Conservation (phyloP, 805 yeast species). For the Pichia occidentalis region DNA sequence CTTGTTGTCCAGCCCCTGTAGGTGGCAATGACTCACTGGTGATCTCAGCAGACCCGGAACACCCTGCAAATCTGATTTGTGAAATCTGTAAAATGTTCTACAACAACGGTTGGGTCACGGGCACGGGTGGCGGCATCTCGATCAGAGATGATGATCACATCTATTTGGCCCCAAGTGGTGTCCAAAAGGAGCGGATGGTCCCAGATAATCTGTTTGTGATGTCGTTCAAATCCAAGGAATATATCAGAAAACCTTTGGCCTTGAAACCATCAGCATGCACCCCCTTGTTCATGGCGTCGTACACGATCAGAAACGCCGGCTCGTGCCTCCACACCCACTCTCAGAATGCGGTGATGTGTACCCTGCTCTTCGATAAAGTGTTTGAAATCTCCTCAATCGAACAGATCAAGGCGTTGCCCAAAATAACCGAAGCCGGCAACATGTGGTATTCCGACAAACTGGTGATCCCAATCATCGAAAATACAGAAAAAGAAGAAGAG, state of each 20-base stretch:
- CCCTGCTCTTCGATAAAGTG: slow-evolving; percentile 61
- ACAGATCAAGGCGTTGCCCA: slow-evolving; percentile 89
- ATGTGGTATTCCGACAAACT: slow-evolving; percentile 67
- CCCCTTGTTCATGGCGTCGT: slow-evolving; percentile 74
- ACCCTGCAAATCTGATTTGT: slow-evolving; percentile 83
- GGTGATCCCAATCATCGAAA: slow-evolving; percentile 85
- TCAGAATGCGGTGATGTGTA: slow-evolving; percentile 76
- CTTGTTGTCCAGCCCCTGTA: background rate
- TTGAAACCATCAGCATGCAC: slow-evolving; percentile 93
- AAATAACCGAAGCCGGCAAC: slow-evolving; percentile 57
- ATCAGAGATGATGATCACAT: slow-evolving; percentile 52
- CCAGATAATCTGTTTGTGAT: slow-evolving; percentile 80
- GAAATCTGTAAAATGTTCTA: slow-evolving; percentile 73
- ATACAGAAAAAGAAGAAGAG: slow-evolving; percentile 84
- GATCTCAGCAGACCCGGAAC: slow-evolving; percentile 29
- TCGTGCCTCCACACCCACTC: slow-evolving; percentile 96
- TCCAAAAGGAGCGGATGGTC: slow-evolving; percentile 81
- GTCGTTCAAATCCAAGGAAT: slow-evolving; percentile 45
- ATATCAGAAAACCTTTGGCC: slow-evolving; percentile 52
- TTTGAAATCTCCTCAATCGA: slow-evolving; percentile 77
- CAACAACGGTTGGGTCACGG: slow-evolving; percentile 84
- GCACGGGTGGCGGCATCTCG: slow-evolving; percentile 95
- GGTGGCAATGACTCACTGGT: slow-evolving; percentile 2
- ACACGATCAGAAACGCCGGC: slow-evolving; percentile 62
- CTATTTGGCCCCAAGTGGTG: slow-evolving; percentile 92